A percentile compares a stretch with the other conserved stretches of the same genome.
These are phyloP conservation scores for Gymnopilus dilepis DNA, from an alignment of 768 basidiomycete genomes.

Conservation along the genomic window DNA sequence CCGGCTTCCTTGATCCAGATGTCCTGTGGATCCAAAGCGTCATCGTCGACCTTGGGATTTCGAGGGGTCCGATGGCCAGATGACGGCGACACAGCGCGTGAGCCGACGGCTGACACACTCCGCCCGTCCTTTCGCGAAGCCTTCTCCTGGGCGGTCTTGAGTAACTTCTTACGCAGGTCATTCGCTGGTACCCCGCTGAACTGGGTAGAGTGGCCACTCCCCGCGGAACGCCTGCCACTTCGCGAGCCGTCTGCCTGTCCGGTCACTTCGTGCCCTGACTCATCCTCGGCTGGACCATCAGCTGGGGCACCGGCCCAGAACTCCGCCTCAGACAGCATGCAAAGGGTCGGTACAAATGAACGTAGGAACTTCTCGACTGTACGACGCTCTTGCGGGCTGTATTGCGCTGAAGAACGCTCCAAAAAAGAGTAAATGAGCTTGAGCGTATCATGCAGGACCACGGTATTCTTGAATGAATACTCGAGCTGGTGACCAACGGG, in stretches of 20 bases:
- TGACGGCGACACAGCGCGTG: slow-evolving; percentile 48
- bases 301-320: slow-evolving; percentile 68
- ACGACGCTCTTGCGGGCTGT: slow-evolving; percentile 78
- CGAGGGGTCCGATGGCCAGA: slow-evolving; percentile 39
- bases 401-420: slow-evolving; percentile 81
- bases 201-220: slow-evolving; percentile 43
- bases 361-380: slow-evolving; percentile 86
- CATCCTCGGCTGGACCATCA: slow-evolving; percentile 52
- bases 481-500: slow-evolving; percentile 75
- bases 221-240: slow-evolving; percentile 53
- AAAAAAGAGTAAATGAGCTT: slow-evolving; percentile 92
- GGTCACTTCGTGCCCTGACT: slow-evolving; percentile 36
- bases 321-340: slow-evolving; percentile 69
- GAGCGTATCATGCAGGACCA: slow-evolving; percentile 85
- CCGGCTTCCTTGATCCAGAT: slow-evolving; percentile 66
- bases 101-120: slow-evolving; percentile 40
- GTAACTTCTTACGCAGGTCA: slow-evolving; percentile 81
- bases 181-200: slow-evolving; percentile 58
- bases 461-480: slow-evolving; percentile 76
- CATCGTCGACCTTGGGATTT: slow-evolving; percentile 34
- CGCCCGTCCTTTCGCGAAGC: slow-evolving; percentile 32
- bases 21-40: slow-evolving; percentile 44
- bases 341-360: slow-evolving; percentile 82
- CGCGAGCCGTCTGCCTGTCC: slow-evolving; percentile 37
- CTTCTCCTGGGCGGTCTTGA: slow-evolving; percentile 74